These are phyloP conservation scores for Salix udensis DNA, from an alignment of 345 rosid species.

Conservation along the genomic window DNA sequence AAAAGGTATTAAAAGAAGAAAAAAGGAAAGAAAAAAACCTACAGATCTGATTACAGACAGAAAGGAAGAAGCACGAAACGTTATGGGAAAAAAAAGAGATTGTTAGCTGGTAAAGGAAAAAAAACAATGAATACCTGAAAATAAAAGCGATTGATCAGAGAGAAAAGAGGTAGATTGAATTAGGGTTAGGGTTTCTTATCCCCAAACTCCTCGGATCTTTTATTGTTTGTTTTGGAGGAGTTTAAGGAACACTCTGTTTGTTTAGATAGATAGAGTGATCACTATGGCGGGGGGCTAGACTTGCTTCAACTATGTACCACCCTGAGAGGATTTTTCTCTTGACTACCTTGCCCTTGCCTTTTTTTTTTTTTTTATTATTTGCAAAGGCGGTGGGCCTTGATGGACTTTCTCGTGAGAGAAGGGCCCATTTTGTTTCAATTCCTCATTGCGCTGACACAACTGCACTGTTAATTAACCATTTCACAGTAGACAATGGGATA, in stretches of 20 bases:
- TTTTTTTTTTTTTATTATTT: neutral
- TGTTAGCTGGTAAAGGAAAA: neutral
- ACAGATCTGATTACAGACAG: neutral
- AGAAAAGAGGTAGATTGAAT: neutral
- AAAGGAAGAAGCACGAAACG: neutral
- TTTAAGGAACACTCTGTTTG: neutral
- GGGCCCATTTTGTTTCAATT: neutral
- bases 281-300: neutral
- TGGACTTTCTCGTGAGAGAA: neutral
- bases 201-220: slow-evolving; percentile 6
- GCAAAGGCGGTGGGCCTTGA: neutral
- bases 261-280: neutral
- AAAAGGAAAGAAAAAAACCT: neutral
- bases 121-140: neutral
- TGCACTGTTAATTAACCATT: too few relatives aligned
- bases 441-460: too few relatives aligned
- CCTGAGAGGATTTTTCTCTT: neutral
- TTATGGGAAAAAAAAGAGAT: neutral
- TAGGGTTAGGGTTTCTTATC: neutral
- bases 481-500: too few relatives aligned
- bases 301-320: neutral
- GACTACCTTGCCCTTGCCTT: neutral
- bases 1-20: neutral
- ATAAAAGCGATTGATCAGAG: neutral
- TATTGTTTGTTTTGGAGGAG: neutral